Evolutionary conservation across 1,139 yeast genomes (phyloP).

Genomic region (Blastobotrys buckinghamii): DNA sequence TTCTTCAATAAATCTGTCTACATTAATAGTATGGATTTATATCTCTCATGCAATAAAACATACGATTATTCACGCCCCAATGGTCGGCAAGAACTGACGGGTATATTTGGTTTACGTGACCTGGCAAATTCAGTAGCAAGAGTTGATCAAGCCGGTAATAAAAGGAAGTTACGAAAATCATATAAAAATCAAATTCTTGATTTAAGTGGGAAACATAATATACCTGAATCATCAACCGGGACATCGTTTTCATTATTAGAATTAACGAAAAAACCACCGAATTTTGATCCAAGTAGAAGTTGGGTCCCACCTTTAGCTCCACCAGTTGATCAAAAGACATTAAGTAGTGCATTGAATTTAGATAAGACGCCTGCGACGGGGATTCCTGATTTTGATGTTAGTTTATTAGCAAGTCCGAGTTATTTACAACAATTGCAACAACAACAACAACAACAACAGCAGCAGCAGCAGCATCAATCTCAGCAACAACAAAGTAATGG

Average conservation of each 20-base stretch:
- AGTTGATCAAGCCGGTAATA: constrained; percentile 81
- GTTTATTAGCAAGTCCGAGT: constrained; percentile 21
- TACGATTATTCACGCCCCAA: constrained; percentile 43
- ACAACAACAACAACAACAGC: constrained; percentile 5
- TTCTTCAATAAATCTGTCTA: not conserved
- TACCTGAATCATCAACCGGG: constrained; percentile 39
- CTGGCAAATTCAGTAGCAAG: constrained; percentile 80
- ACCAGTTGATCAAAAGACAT: constrained; percentile 43
- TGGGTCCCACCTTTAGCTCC: constrained; percentile 21
- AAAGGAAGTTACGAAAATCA: constrained; percentile 85
- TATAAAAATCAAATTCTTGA: constrained; percentile 88
- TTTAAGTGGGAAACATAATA: constrained; percentile 68
- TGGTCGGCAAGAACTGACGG: constrained; percentile 63
- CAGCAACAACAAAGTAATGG: not conserved
- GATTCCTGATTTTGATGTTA: constrained; percentile 71
- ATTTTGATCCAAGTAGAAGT: constrained; percentile 21
- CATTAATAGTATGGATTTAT: not conserved
- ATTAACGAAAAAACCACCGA: constrained; percentile 27
- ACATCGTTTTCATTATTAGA: constrained; percentile 29
- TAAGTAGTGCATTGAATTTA: constrained; percentile 51
- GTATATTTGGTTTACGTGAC: constrained; percentile 58
- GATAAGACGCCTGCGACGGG: constrained; percentile 68
- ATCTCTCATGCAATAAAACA: not conserved
- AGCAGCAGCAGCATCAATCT: not conserved
- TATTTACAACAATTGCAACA: not conserved